Evolutionary conservation across 768 basidiomycete genomes (phyloP).

Genomic region (Tulasnella calospora): DNA sequence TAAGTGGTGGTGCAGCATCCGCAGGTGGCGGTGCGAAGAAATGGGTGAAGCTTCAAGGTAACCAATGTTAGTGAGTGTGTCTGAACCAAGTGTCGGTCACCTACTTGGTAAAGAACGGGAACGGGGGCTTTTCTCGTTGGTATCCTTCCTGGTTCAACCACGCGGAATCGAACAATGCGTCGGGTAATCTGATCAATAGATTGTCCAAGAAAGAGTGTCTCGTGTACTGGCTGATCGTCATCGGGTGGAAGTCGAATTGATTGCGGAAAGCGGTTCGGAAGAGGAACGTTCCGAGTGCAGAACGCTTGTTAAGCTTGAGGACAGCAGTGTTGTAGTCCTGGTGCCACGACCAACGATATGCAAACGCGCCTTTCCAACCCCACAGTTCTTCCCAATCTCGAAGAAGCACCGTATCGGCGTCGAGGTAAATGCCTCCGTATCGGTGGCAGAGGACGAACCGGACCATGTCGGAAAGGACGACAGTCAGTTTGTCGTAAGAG

Average conservation of each 20-base stretch:
- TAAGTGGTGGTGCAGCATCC: conserved; percentile 75
- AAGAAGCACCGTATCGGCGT: conserved; percentile 91
- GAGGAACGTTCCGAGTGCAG: conserved; percentile 88
- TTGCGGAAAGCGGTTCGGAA: conserved; percentile 94
- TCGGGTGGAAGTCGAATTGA: conserved; percentile 92
- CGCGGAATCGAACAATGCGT: conserved; percentile 93
- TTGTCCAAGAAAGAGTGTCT: conserved; percentile 83
- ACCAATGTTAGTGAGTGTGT: not conserved
- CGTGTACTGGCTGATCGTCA: conserved; percentile 86
- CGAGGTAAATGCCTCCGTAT: conserved; percentile 93
- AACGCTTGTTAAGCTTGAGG: conserved; percentile 85
- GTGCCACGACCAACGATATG: conserved; percentile 91
- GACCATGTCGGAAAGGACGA: conserved; percentile 94
- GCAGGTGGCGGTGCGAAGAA: conserved; percentile 78
- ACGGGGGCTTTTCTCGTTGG: conserved; percentile 87
- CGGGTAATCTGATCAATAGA: conserved; percentile 83
- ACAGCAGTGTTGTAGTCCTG: conserved; percentile 96
- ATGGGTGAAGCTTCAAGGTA: conserved; percentile 63
- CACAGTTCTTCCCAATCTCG: conserved; percentile 98
- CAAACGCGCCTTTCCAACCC: conserved; percentile 95
- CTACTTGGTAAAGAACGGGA: conserved; percentile 87
- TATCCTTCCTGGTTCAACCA: conserved; percentile 93
- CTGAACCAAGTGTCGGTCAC: conserved; percentile 25
- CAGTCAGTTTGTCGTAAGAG: conserved; percentile 85
- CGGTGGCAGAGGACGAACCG: conserved; percentile 96